Evolutionary conservation across 78 protist genomes (phyloP), one percentile per base, ranked within the genome.

Genomic region (Tieghemostelium lacteum): DNA sequence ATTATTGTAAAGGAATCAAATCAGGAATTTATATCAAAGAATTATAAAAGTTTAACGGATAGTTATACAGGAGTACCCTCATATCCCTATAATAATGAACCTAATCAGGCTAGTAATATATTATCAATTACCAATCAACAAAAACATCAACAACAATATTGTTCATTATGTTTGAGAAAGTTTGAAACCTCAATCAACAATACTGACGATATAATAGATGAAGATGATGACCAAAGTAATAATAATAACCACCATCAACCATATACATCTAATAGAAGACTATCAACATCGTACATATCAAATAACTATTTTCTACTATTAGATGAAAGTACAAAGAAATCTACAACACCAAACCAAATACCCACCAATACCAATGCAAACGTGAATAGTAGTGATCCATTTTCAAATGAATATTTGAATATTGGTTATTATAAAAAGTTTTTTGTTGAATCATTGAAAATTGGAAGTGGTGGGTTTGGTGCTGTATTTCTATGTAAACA

Each of bases 381-480:
- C 20, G 54, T 50, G 72, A n/a, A 37, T 33, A 12, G 75, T 2
- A 65, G 75, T 8, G 69, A 49, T 29, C 58, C 70, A 24, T 62
- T 88, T 6, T 50, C 67, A 2, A 67, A 42, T 24, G 93, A 88
- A 33, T 88, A 63, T 24, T 66, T 88, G 29, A 88, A 88, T 69
- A 54, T 58, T 52, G 93, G 93, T 14, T 88, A 88, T 29, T 88
- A 88, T 62, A 88, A 62, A 28, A 57, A 63, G 28, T 88, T 88
- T 49, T 88, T 88, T 29, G 34, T 54, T 54, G 88, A 88, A 8
- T 52, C 40, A 31, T 24, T 31, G 50, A 88, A 88, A 65, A 88
- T 88, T 45, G 93, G 93, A 14, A 63, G 87, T 4, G 93, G 94
- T 33, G 89, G 94, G 26, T 91, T 91, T 54, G 94, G 94, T 63